These are phyloP conservation scores for Xylaria venustula DNA, from an alignment of 495 filamentous ascomycete species.

Conservation along the genomic window DNA sequence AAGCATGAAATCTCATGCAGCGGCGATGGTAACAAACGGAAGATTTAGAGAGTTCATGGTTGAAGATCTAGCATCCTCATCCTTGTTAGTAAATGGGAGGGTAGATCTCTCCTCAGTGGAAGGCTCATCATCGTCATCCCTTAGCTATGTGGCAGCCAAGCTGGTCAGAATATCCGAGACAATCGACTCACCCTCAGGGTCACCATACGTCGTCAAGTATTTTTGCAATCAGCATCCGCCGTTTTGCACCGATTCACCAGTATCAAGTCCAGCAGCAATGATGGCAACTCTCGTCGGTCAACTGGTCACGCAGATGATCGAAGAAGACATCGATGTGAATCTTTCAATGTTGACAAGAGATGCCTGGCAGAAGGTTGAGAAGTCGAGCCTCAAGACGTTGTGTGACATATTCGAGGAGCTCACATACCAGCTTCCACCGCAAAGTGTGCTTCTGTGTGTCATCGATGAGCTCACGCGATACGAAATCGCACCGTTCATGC, in stretches of 20 bases:
- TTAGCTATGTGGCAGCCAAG: not conserved
- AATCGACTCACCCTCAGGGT: not conserved
- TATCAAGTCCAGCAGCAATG: not conserved
- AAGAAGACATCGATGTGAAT: not conserved
- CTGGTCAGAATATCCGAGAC: not conserved
- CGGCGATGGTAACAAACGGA: not conserved
- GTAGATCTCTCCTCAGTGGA: not conserved
- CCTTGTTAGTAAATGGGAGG: not conserved
- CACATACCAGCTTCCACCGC: not conserved
- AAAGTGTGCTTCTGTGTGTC: constrained; percentile 5
- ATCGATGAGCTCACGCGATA: constrained; percentile 4
- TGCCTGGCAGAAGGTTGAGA: not conserved
- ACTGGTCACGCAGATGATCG: constrained; percentile 2
- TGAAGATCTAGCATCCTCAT: not conserved
- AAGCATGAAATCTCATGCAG: not conserved
- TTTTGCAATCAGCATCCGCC: constrained; percentile 8
- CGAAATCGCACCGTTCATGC: not conserved
- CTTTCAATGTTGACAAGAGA: not conserved
- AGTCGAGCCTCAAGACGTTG: not conserved
- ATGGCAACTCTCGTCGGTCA: constrained; percentile 7
- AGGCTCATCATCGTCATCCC: not conserved
- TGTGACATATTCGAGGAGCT: not conserved
- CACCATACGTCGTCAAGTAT: constrained; percentile 4
- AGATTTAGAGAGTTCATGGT: constrained; percentile 1
- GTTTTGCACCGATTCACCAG: not conserved